These are phyloP conservation scores for Entophlyctis luteolus DNA, from an alignment of 192 early-diverging fungal genomes.

Conservation along the genomic window DNA sequence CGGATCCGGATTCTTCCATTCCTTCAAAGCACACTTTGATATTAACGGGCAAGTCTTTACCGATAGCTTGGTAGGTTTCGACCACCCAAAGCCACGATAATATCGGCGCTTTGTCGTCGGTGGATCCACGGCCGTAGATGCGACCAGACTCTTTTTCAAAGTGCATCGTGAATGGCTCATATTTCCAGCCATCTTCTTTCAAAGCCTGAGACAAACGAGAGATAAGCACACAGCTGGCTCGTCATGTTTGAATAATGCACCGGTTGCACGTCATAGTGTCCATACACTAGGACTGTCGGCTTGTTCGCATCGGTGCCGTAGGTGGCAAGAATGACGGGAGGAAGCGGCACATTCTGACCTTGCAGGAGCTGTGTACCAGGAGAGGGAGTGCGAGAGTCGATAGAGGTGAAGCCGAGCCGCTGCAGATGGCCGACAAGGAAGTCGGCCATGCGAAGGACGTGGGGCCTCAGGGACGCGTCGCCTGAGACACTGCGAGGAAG, in stretches of 20 bases:
- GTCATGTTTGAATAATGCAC: constrained; percentile 12
- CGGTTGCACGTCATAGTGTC: constrained; percentile 99
- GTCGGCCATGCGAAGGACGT: constrained; percentile 86
- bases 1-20: constrained; percentile 86
- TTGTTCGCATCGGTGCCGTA: constrained; percentile 88
- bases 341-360: constrained; percentile 72
- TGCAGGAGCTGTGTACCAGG: constrained; percentile 80
- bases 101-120: constrained; percentile 97
- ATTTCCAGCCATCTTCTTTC: constrained; percentile 67
- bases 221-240: neutral
- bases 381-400: constrained; percentile 60
- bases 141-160: constrained; percentile 77
- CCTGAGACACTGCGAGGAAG: constrained; percentile 49
- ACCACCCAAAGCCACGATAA: constrained; percentile 94
- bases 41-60: constrained; percentile 89
- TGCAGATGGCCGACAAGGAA: constrained; percentile 77
- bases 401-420: constrained; percentile 61
- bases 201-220: neutral
- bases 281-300: constrained; percentile 87
- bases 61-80: constrained; percentile 87
- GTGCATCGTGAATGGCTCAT: constrained; percentile 83
- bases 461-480: constrained; percentile 67
- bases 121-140: constrained; percentile 85
- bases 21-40: constrained; percentile 97
- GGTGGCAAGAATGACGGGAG: constrained; percentile 86